Conservation (phyloP, 805 yeast species). For the Wickerhamomyces ciferrii region DNA sequence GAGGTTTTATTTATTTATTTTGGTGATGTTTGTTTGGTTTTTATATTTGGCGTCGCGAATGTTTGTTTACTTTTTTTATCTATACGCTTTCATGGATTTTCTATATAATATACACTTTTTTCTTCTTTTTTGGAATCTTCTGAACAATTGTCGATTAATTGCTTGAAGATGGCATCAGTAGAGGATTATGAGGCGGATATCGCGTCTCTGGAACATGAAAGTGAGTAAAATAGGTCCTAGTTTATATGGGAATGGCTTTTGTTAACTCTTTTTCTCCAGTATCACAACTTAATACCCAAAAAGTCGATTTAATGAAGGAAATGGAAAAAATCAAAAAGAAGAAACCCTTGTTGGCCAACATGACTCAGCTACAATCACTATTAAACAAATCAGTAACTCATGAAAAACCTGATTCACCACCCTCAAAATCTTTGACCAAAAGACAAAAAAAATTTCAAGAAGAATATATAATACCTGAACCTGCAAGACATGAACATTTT, state of each 20-base stretch:
- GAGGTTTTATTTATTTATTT: background rate
- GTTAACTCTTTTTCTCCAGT: constrained; percentile 8
- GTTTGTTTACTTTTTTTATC: background rate
- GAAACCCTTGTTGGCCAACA: constrained; percentile 20
- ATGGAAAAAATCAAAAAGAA: constrained; percentile 19
- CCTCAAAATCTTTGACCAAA: background rate
- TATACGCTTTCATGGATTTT: too few relatives aligned
- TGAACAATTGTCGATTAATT: too few relatives aligned
- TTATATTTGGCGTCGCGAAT: background rate
- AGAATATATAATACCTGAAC: constrained; percentile 16
- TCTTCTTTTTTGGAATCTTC: too few relatives aligned
- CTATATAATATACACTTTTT: too few relatives aligned
- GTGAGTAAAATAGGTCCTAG: constrained; percentile 6
- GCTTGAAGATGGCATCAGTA: constrained; percentile 20
- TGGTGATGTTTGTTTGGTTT: background rate
- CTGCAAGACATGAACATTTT: constrained; percentile 21
- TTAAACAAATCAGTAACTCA: constrained; percentile 1
- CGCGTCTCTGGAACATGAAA: constrained; percentile 28
- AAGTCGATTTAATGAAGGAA: constrained; percentile 17
- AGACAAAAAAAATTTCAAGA: constrained; percentile 7
- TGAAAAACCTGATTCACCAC: background rate
- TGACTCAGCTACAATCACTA: constrained; percentile 20
- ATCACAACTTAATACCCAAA: constrained; percentile 15
- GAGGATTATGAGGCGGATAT: constrained; percentile 30
- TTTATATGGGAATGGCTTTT: background rate